Conservation (phyloP, 495 filamentous ascomycete species). For the Aspergillus kassunensis region DNA sequence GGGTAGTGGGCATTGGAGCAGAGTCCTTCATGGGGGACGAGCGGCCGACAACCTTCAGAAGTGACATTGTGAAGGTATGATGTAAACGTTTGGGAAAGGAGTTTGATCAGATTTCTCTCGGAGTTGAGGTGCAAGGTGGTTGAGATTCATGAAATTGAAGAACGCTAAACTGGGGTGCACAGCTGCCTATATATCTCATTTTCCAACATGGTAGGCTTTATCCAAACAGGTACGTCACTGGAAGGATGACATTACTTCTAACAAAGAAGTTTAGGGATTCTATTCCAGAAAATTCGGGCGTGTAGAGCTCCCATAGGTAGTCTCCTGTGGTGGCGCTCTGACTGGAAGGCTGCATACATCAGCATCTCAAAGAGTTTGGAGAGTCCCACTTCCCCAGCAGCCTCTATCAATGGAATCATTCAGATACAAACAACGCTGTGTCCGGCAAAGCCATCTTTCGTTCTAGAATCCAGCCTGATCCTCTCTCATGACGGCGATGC, state of each 20-base stretch:
- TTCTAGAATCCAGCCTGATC: not conserved
- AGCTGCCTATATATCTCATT: constrained; percentile 2
- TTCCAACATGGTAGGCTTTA: not conserved
- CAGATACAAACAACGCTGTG: not conserved
- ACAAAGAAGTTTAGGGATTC: not conserved
- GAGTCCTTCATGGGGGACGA: not conserved
- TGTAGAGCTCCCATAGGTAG: not conserved
- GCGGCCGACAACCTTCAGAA: not conserved
- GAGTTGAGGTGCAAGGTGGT: not conserved
- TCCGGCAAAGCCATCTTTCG: not conserved
- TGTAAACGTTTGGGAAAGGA: not conserved
- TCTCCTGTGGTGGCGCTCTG: not conserved
- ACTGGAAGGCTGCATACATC: constrained; percentile 1
- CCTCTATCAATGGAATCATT: not conserved
- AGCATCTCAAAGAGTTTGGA: not conserved
- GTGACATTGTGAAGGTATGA: not conserved
- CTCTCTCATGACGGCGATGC: not conserved
- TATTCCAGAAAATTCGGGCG: not conserved
- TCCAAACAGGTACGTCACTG: not conserved
- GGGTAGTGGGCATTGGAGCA: constrained; percentile 11
- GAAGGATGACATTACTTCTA: not conserved
- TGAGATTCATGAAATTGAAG: not conserved
- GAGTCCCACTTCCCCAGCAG: not conserved
- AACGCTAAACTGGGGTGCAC: not conserved
- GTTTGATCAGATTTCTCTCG: not conserved